Base-by-base conservation (phyloP, 2,329 filamentous ascomycete species). In the Alternaria sp. region DNA sequence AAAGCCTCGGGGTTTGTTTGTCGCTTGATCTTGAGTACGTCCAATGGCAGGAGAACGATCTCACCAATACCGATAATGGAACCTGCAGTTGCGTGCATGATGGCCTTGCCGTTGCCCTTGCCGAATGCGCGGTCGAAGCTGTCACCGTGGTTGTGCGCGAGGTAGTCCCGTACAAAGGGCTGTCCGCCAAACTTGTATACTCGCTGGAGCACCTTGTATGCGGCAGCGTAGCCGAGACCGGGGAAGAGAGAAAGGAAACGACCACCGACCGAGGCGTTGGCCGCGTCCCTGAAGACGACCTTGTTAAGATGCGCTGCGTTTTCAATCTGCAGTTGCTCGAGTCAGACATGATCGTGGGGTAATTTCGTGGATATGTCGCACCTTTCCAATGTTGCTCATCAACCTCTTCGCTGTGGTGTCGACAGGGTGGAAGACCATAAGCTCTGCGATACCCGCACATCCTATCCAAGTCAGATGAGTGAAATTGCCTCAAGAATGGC, bases 131-230 rank as follows among this genome's bases (percentile, higher is more conserved):
- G 83, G 80, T 98, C 94, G 78, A 99, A 99, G 69, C 89, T 85
- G 71, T 87, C 85, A 69, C 92, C 91, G 77, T 96, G 90, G 85
- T 98, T 86, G 76, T 86, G 81, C 53, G 87, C 86, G 53, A 99
- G 87, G 81, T 91, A 97, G 82, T 99, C 95, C 55, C 94, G 90
- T 39, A 92, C 94, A 73, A 97, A 92, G 44, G 95, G 95, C 84
- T 99, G 95, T 51, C 95, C 95, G 69, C 95, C 95, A 77, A 97
- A 99, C 84, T 99, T 99, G 87, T 99, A 99, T 78, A 99, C 89
- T 80, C 95, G 87, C 87, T 99, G 95, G 57, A 97, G 88, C 64
- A 98, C 86, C 88, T 99, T 99, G 86, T 99, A 99, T 63, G 94
- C 94, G 57, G 95, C 95, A 59, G 95, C 95, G 80, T 99, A 99